Base-by-base conservation (phyloP, 176 grass and related monocot species). In the Triticum aestivum region DNA sequence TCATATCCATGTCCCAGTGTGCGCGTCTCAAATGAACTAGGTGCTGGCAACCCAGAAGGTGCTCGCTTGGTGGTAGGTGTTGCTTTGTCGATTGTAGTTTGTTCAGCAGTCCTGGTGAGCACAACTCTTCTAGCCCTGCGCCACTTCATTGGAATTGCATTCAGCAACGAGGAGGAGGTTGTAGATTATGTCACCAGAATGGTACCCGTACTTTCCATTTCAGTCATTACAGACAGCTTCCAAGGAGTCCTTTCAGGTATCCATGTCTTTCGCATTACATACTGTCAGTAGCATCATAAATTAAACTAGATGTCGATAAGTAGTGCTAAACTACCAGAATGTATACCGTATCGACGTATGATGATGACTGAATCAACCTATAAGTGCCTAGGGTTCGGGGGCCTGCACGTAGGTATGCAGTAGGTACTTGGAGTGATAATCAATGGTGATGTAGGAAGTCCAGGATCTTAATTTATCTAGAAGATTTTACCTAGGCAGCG, bases 11-110 rank as follows among this genome's bases (percentile, higher is more conserved):
- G 68, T 76, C 27, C 66, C 45, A 92, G 87, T 61, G 83, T 91
- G 15, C 92, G 85, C 9, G 79, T 94, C 38, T 94, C 92, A 39
- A 94, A 94, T 80, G 92, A 94, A 85, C 71, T 94, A 61, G 92
- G 90, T 83, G 92, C 92, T 27, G 90, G 87, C 35, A 91, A 89
- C 29, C 88, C 90, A 12, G 45, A 92, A 23, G 83, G 86, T 8
- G 90, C 93, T 52, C 73, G 75, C 29, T 81, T 86, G 84, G 93
- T 85, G 29, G 88, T 86, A 67, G 2, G 39, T 42, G 79, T 92
- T 6, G 73, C 86, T 13, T 61, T 90, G 64, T 94, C 77, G 6
- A 37, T 90, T 54, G 66, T 89, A 67, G 61, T 90, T 27, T 81
- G 51, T 11, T 64, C 81, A 5, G 88, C 85, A 44, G 38, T 84